A percentile compares a stretch with the other conserved stretches of the same genome.
Conservation (phyloP, 352 stramenopile genomes). For the Sclerospora graminicola region DNA sequence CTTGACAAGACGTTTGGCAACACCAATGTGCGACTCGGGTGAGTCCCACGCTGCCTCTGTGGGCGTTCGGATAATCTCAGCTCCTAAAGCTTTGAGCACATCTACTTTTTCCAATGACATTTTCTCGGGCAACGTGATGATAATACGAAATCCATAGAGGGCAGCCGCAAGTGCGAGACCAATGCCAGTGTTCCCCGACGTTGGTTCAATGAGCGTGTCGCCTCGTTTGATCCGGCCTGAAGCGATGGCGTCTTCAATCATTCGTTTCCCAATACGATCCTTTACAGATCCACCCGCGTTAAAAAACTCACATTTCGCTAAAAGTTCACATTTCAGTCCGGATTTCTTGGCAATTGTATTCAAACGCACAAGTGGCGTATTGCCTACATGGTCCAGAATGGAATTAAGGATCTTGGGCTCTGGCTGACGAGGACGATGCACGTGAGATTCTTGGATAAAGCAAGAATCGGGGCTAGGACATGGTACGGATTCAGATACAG, state of each 20-base stretch:
- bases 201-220: slow-evolving; percentile 95
- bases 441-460: no score
- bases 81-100: slow-evolving; percentile 92
- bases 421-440: slow-evolving; percentile 36
- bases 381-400: slow-evolving; percentile 90
- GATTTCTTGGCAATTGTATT: slow-evolving; percentile 91
- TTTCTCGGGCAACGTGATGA: slow-evolving; percentile 91
- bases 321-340: slow-evolving; percentile 88
- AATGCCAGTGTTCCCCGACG: slow-evolving; percentile 96
- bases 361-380: slow-evolving; percentile 92
- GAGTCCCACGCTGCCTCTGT: slow-evolving; percentile 94
- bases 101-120: slow-evolving; percentile 97
- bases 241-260: slow-evolving; percentile 90
- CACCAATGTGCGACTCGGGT: slow-evolving; percentile 91
- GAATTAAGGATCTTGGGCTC: slow-evolving; percentile 87
- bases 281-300: slow-evolving; percentile 92
- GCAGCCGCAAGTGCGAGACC: slow-evolving; percentile 93
- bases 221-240: slow-evolving; percentile 88
- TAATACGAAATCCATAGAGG: slow-evolving; percentile 94
- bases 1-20: slow-evolving; percentile 88
- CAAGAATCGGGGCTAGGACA: no score
- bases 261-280: slow-evolving; percentile 84
- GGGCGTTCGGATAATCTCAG: slow-evolving; percentile 94
- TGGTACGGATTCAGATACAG: no score
- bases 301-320: slow-evolving; percentile 97